Evolutionary conservation across 306 rosid species (phyloP), one percentile per base, ranked within the genome.

Genomic region (Ceratonia siliqua): DNA sequence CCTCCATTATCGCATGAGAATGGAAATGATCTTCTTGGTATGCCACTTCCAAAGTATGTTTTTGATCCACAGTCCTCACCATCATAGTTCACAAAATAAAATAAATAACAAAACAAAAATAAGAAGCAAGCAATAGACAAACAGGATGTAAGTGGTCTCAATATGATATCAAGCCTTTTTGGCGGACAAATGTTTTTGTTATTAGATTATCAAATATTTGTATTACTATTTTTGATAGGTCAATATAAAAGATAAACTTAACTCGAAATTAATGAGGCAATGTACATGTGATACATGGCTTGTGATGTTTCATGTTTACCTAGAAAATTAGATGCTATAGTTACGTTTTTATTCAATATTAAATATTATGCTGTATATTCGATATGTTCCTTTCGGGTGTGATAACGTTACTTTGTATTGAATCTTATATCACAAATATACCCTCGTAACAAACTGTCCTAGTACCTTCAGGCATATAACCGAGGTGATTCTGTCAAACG

Each of bases 181-280:
- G n/a, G n/a, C n/a, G n/a, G n/a, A n/a, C n/a, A n/a, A n/a, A n/a
- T n/a, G n/a, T n/a, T 79, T 72, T 22, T 48, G 35, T 71, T 6
- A 54, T 70, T 21, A 18, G 42, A 8, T 24, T 58, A 42, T 72
- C 46, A 20, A 15, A 32, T 11, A 17, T 50, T 48, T 58, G 15
- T 35, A 72, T 45, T 74, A 48, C 62, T 67, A 5, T 58, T 72
- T 70, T n/a, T n/a, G n/a, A 39, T 62, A 5, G 56, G 66, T 46
- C 33, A 38, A 28, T 22, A 45, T 38, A 48, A 18, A 24, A 54
- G 20, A 48, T 46, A 38, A 35, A 36, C n/a, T 22, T 79, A 18
- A 38, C 56, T 1, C 58, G 66, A 5, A 43, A n/a, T n/a, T n/a
- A n/a, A 39, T 39, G 32, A 67, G 55, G 39, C 2, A 28, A 24